Evolutionary conservation across 331 rosid genomes (phyloP), one percentile per base, ranked within the genome.

Genomic region (Quercus tomentella): DNA sequence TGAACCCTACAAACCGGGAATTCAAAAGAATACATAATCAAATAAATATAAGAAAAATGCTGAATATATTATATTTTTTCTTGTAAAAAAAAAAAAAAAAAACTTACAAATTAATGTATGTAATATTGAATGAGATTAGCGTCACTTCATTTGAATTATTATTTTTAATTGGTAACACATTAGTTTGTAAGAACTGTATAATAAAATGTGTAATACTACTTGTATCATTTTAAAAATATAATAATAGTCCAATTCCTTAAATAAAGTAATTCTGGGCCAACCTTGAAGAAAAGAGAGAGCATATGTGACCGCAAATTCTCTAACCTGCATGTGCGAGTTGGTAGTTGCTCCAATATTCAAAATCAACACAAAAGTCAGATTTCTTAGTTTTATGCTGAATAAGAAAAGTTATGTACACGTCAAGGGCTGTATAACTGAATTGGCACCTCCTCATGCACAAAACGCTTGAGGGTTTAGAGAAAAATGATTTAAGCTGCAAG

Each of bases 391-490:
- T 41, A 41, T 2, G 12, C 12, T 8, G 0, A 41, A 2, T 41
- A 41, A 41, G 12, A 41, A 41, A 41, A 41, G 3, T 2, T 41
- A 41, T 8, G 3, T 8, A 41, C 12, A 8, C 0, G 0, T 0
- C 0, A 0, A 41, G 3, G 1, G 12, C 3, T 41, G 8, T 0
- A 8, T 8, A 37, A 7, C 0, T 37, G 0, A 37, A 37, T 37
- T 37, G 3, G 0, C 0, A 7, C 2, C 0, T 37, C 0, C 1
- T 2, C 11, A 7, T 2, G 3, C 3, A 37, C 10, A 37, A 37
- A 37, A 2, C 0, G 1, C 2, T 37, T 7, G 11, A 37, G 2
- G 0, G 3, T 37, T 37, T 37, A 37, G 0, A 7, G 11, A 0
- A 0, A 41, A 41, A 41, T 2, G 0, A 0, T 41, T 41, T 41